These are phyloP conservation scores for Butyriboletus loyo DNA, from an alignment of 768 basidiomycete species.

Conservation along the genomic window DNA sequence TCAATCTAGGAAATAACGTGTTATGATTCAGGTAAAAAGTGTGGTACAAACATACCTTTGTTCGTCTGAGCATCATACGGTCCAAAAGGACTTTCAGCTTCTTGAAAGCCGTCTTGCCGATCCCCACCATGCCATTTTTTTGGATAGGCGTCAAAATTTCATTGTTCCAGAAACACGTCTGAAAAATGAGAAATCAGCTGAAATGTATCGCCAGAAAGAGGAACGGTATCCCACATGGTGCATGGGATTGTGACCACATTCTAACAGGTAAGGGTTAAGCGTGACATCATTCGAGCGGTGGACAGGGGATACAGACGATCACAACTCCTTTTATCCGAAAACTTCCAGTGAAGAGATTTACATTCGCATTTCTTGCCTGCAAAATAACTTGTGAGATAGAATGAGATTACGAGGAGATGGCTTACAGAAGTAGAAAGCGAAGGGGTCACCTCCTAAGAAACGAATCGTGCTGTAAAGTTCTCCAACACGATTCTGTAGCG, in stretches of 20 bases:
- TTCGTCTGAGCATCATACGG: slow-evolving; percentile 92
- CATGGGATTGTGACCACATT: slow-evolving; percentile 84
- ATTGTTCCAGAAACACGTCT: slow-evolving; percentile 97
- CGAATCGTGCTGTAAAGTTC: slow-evolving; percentile 93
- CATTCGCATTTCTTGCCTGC: slow-evolving; percentile 87
- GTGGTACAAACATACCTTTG: slow-evolving; percentile 50
- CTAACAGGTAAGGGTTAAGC: slow-evolving; percentile 35
- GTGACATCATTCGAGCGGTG: not conserved
- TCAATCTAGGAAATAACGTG: slow-evolving; percentile 55
- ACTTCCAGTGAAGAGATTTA: slow-evolving; percentile 95
- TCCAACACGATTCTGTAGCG: slow-evolving; percentile 97
- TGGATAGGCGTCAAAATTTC: slow-evolving; percentile 97
- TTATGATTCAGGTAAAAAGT: not conserved
- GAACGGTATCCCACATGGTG: slow-evolving; percentile 53
- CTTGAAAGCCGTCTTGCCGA: slow-evolving; percentile 83
- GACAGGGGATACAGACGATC: slow-evolving; percentile 52
- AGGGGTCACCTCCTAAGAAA: slow-evolving; percentile 91
- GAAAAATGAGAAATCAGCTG: slow-evolving; percentile 4
- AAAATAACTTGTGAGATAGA: not conserved
- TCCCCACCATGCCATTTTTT: slow-evolving; percentile 78
- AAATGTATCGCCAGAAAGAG: not conserved
- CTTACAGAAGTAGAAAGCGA: slow-evolving; percentile 89
- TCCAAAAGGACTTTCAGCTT: slow-evolving; percentile 88
- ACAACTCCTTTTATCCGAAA: slow-evolving; percentile 77
- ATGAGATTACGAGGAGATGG: not conserved